These are phyloP conservation scores for Hemisphaericaspora nanyangensis DNA, from an alignment of 805 yeast species.

Conservation along the genomic window DNA sequence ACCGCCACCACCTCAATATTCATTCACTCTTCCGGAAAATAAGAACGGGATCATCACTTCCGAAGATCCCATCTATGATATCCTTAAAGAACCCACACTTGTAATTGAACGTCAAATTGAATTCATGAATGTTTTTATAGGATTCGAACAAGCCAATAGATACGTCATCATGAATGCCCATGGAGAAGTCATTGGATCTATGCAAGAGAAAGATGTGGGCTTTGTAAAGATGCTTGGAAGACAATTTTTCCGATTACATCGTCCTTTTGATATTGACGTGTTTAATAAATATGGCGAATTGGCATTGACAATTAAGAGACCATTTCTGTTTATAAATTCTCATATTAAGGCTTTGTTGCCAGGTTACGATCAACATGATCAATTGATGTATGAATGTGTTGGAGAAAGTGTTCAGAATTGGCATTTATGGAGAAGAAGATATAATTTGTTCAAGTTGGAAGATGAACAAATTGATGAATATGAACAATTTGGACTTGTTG, in stretches of 20 bases:
- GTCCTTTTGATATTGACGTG: constrained; percentile 79
- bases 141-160: constrained; percentile 87
- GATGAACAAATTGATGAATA: constrained; percentile 42
- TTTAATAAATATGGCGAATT: constrained; percentile 60
- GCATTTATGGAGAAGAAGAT: constrained; percentile 91
- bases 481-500: constrained; percentile 82
- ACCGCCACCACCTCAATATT: constrained; percentile 26
- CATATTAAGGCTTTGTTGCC: constrained; percentile 75
- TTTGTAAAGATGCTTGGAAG: constrained; percentile 66
- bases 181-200: constrained; percentile 75
- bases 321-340: constrained; percentile 85
- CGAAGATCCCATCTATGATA: constrained; percentile 55
- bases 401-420: constrained; percentile 92
- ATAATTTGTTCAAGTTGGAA: constrained; percentile 65
- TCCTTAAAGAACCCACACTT: constrained; percentile 75
- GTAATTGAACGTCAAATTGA: constrained; percentile 88
- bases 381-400: constrained; percentile 43
- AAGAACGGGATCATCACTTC: constrained; percentile 49
- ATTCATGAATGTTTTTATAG: constrained; percentile 79
- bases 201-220: constrained; percentile 79
- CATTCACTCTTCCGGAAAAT: constrained; percentile 37
- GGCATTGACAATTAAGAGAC: constrained; percentile 67
- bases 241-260: constrained; percentile 77
- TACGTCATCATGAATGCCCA: constrained; percentile 68
- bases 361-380: constrained; percentile 33